phyloP scores from a whole-genome alignment of 495 filamentous ascomycete species.

The Peziza echinospora region DNA sequence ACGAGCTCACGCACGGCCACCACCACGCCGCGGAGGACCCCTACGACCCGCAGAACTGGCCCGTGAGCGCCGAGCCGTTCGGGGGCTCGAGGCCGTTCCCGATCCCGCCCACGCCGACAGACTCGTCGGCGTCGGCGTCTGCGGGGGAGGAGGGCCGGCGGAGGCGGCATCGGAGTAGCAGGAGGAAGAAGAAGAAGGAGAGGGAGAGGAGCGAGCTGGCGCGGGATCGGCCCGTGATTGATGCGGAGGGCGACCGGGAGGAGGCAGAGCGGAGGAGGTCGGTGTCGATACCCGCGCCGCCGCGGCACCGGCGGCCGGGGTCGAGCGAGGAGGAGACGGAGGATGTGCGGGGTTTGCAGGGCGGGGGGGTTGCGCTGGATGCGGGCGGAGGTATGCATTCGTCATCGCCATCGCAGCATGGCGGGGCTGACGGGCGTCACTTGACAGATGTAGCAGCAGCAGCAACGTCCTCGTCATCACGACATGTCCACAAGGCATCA shows the following conservation, averaged over 20 bases:
- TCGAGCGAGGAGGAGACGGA: no score
- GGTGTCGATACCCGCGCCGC: no score
- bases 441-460: no score
- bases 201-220: neutral
- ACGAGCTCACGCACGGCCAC: no score
- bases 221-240: neutral
- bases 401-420: no score
- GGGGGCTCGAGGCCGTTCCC: neutral
- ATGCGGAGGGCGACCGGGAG: neutral
- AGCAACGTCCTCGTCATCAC: no score
- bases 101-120: neutral
- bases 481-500: no score
- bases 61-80: neutral
- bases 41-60: neutral
- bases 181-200: neutral
- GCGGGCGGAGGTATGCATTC: no score
- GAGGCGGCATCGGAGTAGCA: neutral
- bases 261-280: no score
- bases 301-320: no score
- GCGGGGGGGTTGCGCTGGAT: neutral
- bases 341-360: neutral
- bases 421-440: no score
- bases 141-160: neutral
- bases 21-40: neutral
- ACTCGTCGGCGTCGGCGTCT: neutral